Evolutionary conservation across 495 filamentous ascomycete genomes (phyloP).

Genomic region (Apiosordaria backusii): DNA sequence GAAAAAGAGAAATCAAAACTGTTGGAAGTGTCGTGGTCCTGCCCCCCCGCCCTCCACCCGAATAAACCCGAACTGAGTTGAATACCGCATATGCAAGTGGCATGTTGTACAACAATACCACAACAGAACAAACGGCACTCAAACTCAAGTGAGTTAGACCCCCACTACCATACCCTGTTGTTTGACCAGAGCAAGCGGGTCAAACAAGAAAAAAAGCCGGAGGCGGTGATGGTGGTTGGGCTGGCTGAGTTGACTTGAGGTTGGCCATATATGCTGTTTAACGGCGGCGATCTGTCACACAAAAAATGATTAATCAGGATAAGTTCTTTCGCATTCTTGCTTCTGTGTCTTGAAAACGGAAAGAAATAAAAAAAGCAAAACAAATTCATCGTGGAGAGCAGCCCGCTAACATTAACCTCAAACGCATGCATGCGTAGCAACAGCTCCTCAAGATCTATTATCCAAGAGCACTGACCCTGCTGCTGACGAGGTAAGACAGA

Average conservation of each 20-base stretch:
- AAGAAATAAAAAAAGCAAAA: neutral
- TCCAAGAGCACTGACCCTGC: neutral
- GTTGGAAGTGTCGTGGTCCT: neutral
- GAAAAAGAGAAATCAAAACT: neutral
- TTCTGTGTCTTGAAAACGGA: neutral
- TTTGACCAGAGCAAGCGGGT: neutral
- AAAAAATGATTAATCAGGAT: constrained; percentile 2
- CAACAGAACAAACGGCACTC: neutral
- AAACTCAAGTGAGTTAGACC: neutral
- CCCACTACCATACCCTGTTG: neutral
- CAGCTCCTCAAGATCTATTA: neutral
- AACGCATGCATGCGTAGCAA: neutral
- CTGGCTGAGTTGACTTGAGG: neutral
- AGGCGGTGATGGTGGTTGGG: neutral
- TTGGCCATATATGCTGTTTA: neutral
- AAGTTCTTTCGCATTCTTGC: neutral
- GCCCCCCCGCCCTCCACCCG: neutral
- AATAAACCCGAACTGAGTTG: neutral
- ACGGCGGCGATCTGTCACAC: constrained; percentile 5
- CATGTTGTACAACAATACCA: neutral
- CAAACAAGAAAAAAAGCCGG: neutral
- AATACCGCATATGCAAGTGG: neutral
- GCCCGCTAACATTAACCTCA: neutral
- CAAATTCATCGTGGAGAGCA: neutral
- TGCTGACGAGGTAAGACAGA: neutral